These are phyloP conservation scores for Entomortierella beljakovae DNA, from an alignment of 192 early-diverging fungal species.

Conservation along the genomic window DNA sequence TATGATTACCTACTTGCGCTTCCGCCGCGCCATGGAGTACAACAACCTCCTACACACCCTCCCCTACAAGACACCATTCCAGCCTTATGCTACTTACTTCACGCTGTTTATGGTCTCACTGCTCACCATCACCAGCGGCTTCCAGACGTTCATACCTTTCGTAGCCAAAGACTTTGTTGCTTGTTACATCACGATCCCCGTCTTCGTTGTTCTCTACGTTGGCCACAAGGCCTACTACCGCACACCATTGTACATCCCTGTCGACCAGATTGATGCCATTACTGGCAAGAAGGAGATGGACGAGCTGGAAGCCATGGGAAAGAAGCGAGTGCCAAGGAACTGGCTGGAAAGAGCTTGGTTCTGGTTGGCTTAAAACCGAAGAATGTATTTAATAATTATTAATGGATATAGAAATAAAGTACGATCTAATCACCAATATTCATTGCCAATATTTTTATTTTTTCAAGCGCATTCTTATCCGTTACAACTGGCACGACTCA, in stretches of 20 bases:
- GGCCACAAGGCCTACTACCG: conserved; percentile 73
- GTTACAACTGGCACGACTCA: too few relatives aligned
- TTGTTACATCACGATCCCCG: conserved; percentile 69
- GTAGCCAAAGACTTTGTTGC: conserved; percentile 62
- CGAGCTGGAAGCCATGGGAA: conserved; percentile 26
- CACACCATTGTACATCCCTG: background rate
- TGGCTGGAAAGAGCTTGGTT: conserved; percentile 6
- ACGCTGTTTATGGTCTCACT: conserved; percentile 72
- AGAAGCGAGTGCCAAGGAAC: conserved; percentile 27
- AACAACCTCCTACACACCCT: conserved; percentile 59
- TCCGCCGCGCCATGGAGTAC: conserved; percentile 84
- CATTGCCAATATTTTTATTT: too few relatives aligned
- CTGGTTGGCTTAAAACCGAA: conserved; percentile 26
- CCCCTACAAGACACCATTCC: conserved; percentile 81
- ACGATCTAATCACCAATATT: too few relatives aligned
- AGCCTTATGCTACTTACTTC: conserved; percentile 79
- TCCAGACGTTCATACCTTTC: conserved; percentile 41
- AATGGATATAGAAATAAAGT: background rate
- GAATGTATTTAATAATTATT: background rate
- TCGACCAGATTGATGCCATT: conserved; percentile 69
- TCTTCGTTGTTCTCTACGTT: conserved; percentile 70
- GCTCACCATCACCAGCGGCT: conserved; percentile 73
- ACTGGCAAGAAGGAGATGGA: conserved; percentile 17
- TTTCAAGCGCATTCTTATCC: too few relatives aligned
- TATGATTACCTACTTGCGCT: conserved; percentile 85